Conservation (phyloP, 345 rosid genomes). For the Excoecaria cochinchinensis region DNA sequence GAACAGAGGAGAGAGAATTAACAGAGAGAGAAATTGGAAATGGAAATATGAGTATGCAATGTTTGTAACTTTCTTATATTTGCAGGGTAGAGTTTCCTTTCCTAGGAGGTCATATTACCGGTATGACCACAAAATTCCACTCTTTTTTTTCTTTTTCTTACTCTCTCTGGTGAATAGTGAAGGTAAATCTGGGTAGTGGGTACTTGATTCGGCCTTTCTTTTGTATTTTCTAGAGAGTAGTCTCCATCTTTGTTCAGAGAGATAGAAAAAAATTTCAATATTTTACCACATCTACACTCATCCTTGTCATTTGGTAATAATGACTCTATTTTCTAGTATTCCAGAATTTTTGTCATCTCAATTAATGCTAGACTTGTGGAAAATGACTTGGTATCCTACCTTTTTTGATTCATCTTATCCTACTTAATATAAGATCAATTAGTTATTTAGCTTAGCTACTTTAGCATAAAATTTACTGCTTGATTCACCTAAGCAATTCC, state of each 20-base stretch:
- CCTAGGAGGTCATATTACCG: conserved; percentile 23
- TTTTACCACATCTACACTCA: conserved; percentile 17
- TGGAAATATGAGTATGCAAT: not conserved
- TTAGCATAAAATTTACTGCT: not conserved
- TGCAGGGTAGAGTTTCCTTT: conserved; percentile 21
- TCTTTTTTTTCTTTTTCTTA: conserved; percentile 21
- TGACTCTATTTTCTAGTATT: not conserved
- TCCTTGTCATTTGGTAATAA: conserved; percentile 22
- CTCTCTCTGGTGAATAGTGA: conserved; percentile 22
- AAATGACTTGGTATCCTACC: too few relatives aligned
- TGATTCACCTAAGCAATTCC: not conserved
- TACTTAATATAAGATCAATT: not conserved
- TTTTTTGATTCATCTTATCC: too few relatives aligned
- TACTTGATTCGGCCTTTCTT: conserved; percentile 43
- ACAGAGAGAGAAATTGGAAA: conserved; percentile 8
- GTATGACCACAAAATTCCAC: conserved; percentile 19
- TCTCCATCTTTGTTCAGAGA: conserved; percentile 41
- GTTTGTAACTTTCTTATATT: not conserved
- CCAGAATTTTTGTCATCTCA: not conserved
- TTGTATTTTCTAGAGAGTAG: conserved; percentile 42
- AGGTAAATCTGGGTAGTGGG: conserved; percentile 17
- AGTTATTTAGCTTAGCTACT: not conserved
- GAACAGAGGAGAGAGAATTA: conserved; percentile 3
- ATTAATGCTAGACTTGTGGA: not conserved
- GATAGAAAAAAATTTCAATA: conserved; percentile 30